These are phyloP conservation scores for Eucalyptus sp. DNA, from an alignment of 345 rosid species.

Conservation along the genomic window DNA sequence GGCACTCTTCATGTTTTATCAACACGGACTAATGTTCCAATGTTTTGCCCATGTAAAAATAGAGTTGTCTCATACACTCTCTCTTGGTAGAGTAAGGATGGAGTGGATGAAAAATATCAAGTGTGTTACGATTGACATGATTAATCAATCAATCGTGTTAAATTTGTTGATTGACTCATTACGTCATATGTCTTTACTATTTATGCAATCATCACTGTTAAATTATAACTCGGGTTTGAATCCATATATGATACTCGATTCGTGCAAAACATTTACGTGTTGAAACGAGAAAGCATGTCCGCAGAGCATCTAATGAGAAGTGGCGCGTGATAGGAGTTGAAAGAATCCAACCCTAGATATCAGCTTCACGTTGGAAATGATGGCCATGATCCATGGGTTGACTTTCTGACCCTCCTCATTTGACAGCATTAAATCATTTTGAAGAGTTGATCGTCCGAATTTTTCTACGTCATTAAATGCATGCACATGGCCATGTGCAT, in stretches of 20 bases:
- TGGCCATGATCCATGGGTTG: too few relatives aligned
- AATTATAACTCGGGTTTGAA: fast-evolving
- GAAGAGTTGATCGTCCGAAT: too few relatives aligned
- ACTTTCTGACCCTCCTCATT: too few relatives aligned
- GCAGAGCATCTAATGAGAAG: too few relatives aligned
- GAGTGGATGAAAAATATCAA: background rate
- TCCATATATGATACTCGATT: fast-evolving
- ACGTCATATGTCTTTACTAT: background rate
- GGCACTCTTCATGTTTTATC: background rate
- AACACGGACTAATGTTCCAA: background rate
- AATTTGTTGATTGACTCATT: fast-evolving
- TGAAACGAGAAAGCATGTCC: too few relatives aligned
- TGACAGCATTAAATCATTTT: too few relatives aligned
- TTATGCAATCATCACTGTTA: fast-evolving
- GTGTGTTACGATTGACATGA: background rate
- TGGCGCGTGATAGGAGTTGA: too few relatives aligned
- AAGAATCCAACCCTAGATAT: too few relatives aligned
- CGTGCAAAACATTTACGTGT: fast-evolving
- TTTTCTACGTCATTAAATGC: too few relatives aligned
- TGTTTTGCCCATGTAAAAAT: background rate
- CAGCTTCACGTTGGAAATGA: too few relatives aligned
- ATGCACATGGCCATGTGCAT: too few relatives aligned
- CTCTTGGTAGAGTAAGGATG: too few relatives aligned
- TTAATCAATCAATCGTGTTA: background rate
- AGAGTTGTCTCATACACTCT: background rate